Evolutionary conservation across 805 yeast genomes (phyloP), one percentile per base, ranked within the genome.

Genomic region (Barnettozyma siamensis): DNA sequence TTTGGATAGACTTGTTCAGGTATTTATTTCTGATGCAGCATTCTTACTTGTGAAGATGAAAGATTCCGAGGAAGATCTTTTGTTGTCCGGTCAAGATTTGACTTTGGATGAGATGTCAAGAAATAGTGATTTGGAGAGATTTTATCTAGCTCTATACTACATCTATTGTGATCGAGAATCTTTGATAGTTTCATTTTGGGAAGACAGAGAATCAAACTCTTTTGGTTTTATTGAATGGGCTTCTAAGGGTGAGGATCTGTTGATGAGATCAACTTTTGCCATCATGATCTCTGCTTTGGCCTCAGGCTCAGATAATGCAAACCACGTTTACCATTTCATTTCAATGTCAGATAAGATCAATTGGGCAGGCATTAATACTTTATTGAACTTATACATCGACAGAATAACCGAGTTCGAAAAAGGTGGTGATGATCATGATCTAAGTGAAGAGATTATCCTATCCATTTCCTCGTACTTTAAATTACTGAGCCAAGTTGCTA

Each of bases 221-320:
- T 71, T 76, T 54, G 97, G 96, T 0, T 89, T 93, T 49, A 67
- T 91, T 31, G 76, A 76, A 41, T 93, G 98, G 98, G 94, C 95
- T 0, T 70, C 93, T 2, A 78, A 77, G 44, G 80, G 85, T 53
- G 88, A 80, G 46, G 87, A 87, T 13, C 81, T 91, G 9, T 67
- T 88, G 37, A 86, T 88, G 66, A 76, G 87, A 38, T 83, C 98
- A 0, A 76, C 95, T 0, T 88, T 82, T 53, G 78, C 89, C 48
- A 70, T 87, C 42, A 74, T 91, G 71, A 66, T 91, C 43, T 80
- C 94, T 3, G 81, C 93, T 6, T 66, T 91, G 31, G 71, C 93
- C 0, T 69, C 72, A 16, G 81, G 83, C n/a, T 65, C 70, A 2
- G 70, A 70, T 18, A 72, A 76, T 44, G 74, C 88, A 2, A 58